Conservation (phyloP, 768 basidiomycete species). For the Vishniacozyma victoriae region DNA sequence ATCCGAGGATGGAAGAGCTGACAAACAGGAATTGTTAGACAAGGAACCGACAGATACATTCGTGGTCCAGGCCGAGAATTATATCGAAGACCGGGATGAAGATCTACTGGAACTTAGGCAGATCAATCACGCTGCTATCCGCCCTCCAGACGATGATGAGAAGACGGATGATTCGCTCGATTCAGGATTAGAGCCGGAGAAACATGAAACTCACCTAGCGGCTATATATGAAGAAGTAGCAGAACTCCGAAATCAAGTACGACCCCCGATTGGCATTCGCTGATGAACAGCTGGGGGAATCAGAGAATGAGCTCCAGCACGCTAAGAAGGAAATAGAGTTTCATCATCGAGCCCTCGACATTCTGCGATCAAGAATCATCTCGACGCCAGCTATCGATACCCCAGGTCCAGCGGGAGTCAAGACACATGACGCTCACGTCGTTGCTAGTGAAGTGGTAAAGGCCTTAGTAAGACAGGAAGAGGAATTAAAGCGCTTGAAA, state of each 20-base stretch:
- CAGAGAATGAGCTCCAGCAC: no score
- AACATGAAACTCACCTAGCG: conserved; percentile 37
- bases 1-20: neutral
- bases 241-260: no score
- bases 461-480: conserved; percentile 76
- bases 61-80: conserved; percentile 73
- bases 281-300: no score
- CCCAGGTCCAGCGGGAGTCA: neutral
- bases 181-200: no score
- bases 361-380: no score
- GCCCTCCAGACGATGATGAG: neutral
- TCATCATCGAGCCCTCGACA: no score
- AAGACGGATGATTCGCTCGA: no score
- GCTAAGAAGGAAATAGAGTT: no score
- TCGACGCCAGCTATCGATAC: no score
- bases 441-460: conserved; percentile 74
- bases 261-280: no score
- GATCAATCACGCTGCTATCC: conserved; percentile 46
- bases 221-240: conserved; percentile 7
- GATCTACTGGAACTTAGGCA: conserved; percentile 77
- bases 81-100: conserved; percentile 81
- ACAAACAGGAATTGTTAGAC: conserved; percentile 66
- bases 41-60: conserved; percentile 68
- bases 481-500: conserved; percentile 68
- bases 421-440: no score